phyloP scores from a whole-genome alignment of 108 stramenopile genomes.

The Aurantiochytrium sp. region DNA sequence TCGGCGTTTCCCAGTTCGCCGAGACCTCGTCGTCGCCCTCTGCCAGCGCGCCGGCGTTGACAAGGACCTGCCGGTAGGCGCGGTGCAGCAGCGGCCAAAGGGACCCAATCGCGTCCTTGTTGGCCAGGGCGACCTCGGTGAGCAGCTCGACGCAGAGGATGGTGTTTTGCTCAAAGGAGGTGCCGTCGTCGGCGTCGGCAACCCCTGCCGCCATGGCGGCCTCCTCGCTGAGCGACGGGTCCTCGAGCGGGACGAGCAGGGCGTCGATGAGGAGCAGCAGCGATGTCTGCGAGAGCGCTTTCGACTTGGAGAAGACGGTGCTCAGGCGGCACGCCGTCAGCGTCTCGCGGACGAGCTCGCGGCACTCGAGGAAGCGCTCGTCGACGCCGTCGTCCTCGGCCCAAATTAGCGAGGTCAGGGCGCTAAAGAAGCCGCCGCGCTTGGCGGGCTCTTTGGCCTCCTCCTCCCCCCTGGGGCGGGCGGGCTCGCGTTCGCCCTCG shows the following conservation, averaged over 20 bases:
- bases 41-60: neutral
- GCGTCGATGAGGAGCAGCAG: slow-evolving; percentile 4
- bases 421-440: slow-evolving; percentile 15
- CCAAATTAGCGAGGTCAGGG: slow-evolving; percentile 18
- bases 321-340: slow-evolving; percentile 13
- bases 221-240: neutral
- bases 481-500: neutral
- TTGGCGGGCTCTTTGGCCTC: neutral
- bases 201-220: neutral
- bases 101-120: neutral
- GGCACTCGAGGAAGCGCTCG: neutral
- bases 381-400: neutral
- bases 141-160: slow-evolving; percentile 1
- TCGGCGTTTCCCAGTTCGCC: neutral
- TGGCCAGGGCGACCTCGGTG: slow-evolving; percentile 13
- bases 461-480: neutral
- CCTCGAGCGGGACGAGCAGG: neutral
- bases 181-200: neutral
- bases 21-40: slow-evolving; percentile 8
- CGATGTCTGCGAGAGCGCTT: neutral
- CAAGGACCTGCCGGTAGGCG: neutral
- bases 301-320: neutral
- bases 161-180: neutral
- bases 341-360: neutral
- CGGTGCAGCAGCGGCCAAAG: slow-evolving; percentile 1